Evolutionary conservation across 768 basidiomycete species (phyloP).

Genomic region (Boletellus ananas): DNA sequence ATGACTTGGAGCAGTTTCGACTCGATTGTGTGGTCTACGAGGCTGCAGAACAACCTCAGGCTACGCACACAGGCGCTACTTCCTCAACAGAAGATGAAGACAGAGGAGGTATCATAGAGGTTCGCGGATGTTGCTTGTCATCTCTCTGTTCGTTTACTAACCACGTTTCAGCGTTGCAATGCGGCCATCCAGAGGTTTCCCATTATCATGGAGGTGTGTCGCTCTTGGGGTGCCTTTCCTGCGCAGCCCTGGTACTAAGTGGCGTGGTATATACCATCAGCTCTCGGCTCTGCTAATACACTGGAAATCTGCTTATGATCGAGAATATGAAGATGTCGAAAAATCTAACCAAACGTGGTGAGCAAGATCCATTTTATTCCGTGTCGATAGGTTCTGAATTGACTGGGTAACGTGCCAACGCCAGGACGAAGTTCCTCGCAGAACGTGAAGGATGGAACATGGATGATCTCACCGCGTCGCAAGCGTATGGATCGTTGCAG

Average conservation of each 20-base stretch:
- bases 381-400: background rate
- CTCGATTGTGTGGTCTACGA: conserved; percentile 1
- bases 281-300: conserved; percentile 20
- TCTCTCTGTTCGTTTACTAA: background rate
- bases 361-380: background rate
- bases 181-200: conserved; percentile 1
- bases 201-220: conserved; percentile 20
- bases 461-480: conserved; percentile 39
- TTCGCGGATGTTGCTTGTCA: background rate
- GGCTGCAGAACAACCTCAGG: background rate
- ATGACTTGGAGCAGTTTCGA: conserved; percentile 12
- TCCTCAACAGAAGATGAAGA: background rate
- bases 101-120: background rate
- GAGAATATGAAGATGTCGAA: background rate
- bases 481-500: conserved; percentile 38
- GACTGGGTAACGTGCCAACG: background rate
- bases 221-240: background rate
- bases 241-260: background rate
- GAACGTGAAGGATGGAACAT: conserved; percentile 40
- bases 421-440: conserved; percentile 38
- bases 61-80: background rate
- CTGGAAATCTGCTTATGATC: conserved; percentile 28
- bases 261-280: conserved; percentile 1
- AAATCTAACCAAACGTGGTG: conserved; percentile 16
- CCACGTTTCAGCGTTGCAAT: conserved; percentile 3